Evolutionary conservation across 495 filamentous ascomycete species (phyloP), one percentile per base, ranked within the genome.

Genomic region (Aspergillus asperescens): DNA sequence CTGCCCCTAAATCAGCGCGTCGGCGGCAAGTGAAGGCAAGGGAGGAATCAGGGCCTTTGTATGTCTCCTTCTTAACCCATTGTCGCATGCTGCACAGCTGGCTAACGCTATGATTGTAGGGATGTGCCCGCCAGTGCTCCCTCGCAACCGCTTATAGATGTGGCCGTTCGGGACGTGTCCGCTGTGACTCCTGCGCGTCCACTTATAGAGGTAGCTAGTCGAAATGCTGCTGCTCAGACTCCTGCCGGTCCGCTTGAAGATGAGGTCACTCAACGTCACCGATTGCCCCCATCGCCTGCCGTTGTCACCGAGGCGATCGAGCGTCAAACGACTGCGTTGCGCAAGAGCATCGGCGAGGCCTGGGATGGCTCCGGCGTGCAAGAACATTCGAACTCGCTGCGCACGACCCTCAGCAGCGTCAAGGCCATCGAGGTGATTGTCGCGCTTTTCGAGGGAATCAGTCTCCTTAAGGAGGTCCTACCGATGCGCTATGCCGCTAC

Each of bases 221-320:
- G 39, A 31, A 12, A 31, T 12, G 8, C 8, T 12, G 29, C 59
- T 12, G 41, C 43, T 58, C 31, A 42, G 10, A 61, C 59, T 18
- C 57, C 71, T 4, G 72, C 74, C 32, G 83, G 80, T 54, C 84
- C 85, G 16, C 82, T 83, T 42, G 7, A 19, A 45, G 19, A 48
- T 34, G 24, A 41, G 7, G 38, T 31, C 16, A 22, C 34, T 24
- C 29, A 49, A 12, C 9, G 29, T 12, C 4, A 4, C 2, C 29
- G 38, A 3, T 75, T 96, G 27, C 92, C 93, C 3, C 84, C 90
- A 1, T 93, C 90, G 0, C 92, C 92, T 0, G 84, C 89, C 16
- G 79, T 88, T 41, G 83, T 97, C 41, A 88, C 85, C n/a, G 79
- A 89, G 56, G 82, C 49, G 5, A 89, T 95, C 57, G 91, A 96